These are phyloP conservation scores for Corchorus olitorius DNA, from an alignment of 345 rosid genomes.

Conservation along the genomic window DNA sequence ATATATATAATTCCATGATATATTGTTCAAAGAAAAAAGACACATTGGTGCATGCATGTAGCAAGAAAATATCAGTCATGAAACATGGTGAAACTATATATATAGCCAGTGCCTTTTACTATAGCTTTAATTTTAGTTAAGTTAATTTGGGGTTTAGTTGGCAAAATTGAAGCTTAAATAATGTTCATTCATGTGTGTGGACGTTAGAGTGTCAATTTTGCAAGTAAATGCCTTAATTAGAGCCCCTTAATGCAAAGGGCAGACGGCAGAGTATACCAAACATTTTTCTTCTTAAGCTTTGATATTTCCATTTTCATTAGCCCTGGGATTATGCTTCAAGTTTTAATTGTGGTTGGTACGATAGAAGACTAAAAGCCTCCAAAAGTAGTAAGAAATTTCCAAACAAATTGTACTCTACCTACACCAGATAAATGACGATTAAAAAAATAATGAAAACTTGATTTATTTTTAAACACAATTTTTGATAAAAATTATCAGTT, in stretches of 20 bases:
- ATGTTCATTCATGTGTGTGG: not conserved
- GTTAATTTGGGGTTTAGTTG: not conserved
- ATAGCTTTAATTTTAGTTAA: not conserved
- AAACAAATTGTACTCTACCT: not conserved
- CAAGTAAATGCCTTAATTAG: not conserved
- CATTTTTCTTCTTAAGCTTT: not conserved
- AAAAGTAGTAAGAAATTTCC: not conserved
- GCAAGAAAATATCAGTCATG: not conserved
- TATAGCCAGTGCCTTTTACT: not conserved
- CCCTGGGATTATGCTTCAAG: not conserved
- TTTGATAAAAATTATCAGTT: no score
- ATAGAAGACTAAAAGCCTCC: not conserved
- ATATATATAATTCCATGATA: not conserved
- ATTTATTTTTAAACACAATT: no score
- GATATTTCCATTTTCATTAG: constrained; percentile 1
- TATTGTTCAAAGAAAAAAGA: not conserved
- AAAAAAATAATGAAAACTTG: not conserved
- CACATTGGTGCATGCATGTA: not conserved
- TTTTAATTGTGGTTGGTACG: not conserved
- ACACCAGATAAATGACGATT: not conserved
- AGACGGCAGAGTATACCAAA: not conserved
- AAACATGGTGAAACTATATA: not conserved
- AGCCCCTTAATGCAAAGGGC: no score
- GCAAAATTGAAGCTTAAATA: not conserved
- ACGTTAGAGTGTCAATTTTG: constrained; percentile 2